Conservation (phyloP, 1,284 basidiomycete genomes). For the Retiboletus flavoniger region DNA sequence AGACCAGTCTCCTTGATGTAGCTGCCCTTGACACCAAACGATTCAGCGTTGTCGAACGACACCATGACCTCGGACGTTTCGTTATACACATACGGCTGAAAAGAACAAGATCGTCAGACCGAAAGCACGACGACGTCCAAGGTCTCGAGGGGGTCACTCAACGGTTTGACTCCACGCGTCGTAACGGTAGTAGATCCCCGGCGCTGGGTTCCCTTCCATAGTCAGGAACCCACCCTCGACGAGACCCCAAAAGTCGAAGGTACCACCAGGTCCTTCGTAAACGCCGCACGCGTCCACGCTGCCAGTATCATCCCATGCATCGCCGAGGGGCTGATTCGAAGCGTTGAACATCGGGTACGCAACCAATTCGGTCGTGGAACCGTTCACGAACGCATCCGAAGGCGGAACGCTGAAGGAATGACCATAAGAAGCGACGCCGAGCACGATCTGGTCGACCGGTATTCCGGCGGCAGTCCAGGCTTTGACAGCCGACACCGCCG, state of each 20-base stretch:
- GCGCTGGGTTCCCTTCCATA: slow-evolving; percentile 35
- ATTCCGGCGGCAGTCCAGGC: slow-evolving; percentile 65
- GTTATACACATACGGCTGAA: slow-evolving; percentile 49
- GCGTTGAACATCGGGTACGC: slow-evolving; percentile 42
- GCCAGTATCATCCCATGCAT: slow-evolving; percentile 39
- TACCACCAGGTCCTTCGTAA: slow-evolving; percentile 35
- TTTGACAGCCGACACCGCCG: slow-evolving; percentile 58
- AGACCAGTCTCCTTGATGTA: slow-evolving; percentile 48
- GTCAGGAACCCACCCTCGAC: slow-evolving; percentile 42
- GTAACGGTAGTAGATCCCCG: slow-evolving; percentile 42
- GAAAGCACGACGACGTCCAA: background rate
- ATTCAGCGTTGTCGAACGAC: slow-evolving; percentile 38
- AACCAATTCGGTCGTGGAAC: slow-evolving; percentile 28
- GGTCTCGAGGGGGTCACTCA: slow-evolving; percentile 26
- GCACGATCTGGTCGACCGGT: slow-evolving; percentile 59
- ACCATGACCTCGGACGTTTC: slow-evolving; percentile 37
- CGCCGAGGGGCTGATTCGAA: slow-evolving; percentile 40
- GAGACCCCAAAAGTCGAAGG: slow-evolving; percentile 44
- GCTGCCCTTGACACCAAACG: slow-evolving; percentile 56
- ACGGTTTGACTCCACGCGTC: slow-evolving; percentile 50
- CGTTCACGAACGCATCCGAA: slow-evolving; percentile 29
- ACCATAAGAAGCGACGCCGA: slow-evolving; percentile 63
- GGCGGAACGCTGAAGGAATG: slow-evolving; percentile 42
- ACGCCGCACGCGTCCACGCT: slow-evolving; percentile 42
- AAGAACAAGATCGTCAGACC: background rate